Evolutionary conservation across 164 flowering plant genomes (phyloP).

Genomic region (Houttuynia cordata): DNA sequence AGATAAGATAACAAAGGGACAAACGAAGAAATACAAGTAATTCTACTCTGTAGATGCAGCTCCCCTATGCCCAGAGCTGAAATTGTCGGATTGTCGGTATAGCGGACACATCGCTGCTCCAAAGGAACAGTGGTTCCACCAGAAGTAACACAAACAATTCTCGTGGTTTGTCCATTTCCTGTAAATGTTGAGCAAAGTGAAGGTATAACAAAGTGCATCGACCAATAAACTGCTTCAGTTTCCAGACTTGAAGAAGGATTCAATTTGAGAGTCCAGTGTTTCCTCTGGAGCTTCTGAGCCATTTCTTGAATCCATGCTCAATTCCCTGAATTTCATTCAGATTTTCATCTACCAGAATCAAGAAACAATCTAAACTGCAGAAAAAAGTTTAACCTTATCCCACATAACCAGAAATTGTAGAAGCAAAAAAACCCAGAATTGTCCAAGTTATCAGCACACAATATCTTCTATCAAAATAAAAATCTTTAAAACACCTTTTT

Average conservation of each 20-base stretch:
- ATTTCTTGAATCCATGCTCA: constrained; percentile 17
- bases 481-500: no score
- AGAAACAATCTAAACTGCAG: neutral
- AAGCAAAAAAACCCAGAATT: no score
- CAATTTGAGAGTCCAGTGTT: constrained; percentile 20
- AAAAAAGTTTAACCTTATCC: neutral
- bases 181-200: constrained; percentile 4
- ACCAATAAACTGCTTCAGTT: constrained; percentile 40
- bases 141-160: constrained; percentile 80
- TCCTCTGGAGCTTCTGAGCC: constrained; percentile 14
- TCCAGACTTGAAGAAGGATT: constrained; percentile 51
- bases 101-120: constrained; percentile 84
- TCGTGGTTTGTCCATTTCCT: constrained; percentile 27
- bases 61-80: constrained; percentile 94
- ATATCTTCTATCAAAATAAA: no score
- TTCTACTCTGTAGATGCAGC: constrained; percentile 90
- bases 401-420: no score
- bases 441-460: no score
- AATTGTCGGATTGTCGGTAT: constrained; percentile 88
- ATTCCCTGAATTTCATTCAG: no score
- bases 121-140: constrained; percentile 96
- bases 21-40: neutral
- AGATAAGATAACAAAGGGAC: no score
- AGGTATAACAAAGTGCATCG: neutral
- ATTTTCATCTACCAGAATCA: no score